Conservation (phyloP, 108 stramenopile species). For the Conticribra weissflogii region DNA sequence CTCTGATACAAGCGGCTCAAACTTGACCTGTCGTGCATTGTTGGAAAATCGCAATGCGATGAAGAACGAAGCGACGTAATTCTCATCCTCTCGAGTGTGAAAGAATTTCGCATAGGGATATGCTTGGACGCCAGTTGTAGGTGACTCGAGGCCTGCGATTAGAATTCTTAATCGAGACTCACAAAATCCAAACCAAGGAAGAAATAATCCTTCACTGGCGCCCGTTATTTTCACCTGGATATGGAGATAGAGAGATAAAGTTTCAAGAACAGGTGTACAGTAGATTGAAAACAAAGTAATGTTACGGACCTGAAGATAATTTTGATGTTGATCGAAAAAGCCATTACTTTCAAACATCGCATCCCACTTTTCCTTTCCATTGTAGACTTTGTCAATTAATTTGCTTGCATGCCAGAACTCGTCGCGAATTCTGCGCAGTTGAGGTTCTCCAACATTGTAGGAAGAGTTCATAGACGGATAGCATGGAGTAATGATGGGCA, state of each 20-base stretch:
- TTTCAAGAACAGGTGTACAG: not conserved
- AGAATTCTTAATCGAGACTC: conserved; percentile 76
- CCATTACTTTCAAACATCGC: conserved; percentile 54
- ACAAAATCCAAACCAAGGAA: conserved; percentile 79
- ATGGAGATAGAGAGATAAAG: conserved; percentile 30
- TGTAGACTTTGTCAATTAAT: conserved; percentile 28
- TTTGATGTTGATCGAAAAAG: conserved; percentile 53
- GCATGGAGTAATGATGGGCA: conserved; percentile 98
- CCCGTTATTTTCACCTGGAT: conserved; percentile 68
- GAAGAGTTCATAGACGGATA: conserved; percentile 97
- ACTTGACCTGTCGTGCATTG: conserved; percentile 50
- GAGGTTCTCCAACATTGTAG: conserved; percentile 92
- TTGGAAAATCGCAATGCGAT: conserved; percentile 72
- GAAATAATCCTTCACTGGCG: conserved; percentile 53
- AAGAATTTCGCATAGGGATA: conserved; percentile 75
- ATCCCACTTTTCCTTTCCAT: conserved; percentile 33
- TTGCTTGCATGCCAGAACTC: conserved; percentile 67
- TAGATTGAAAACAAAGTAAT: not conserved
- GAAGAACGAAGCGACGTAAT: conserved; percentile 56
- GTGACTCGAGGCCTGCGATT: conserved; percentile 62
- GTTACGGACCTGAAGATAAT: conserved; percentile 39
- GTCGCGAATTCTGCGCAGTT: conserved; percentile 78
- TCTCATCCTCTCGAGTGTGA: conserved; percentile 42
- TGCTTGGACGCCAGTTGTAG: conserved; percentile 50
- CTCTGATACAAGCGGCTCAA: conserved; percentile 53